A percentile compares a stretch with the other conserved stretches of the same genome.
Evolutionary conservation across 179 eudicot genomes (phyloP).

Genomic region (Pouteria campechiana): DNA sequence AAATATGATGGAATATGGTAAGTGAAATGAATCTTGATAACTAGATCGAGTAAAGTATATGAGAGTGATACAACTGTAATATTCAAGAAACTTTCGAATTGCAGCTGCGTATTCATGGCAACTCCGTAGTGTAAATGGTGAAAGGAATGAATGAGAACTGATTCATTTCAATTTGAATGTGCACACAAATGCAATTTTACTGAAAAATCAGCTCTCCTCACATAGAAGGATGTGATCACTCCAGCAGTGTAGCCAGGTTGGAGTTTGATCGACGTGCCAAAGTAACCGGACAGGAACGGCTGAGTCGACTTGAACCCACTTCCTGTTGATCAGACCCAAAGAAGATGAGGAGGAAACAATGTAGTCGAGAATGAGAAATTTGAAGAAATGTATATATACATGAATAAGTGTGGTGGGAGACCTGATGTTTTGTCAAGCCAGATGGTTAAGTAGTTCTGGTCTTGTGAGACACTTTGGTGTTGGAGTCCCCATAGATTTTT

Average conservation of each 20-base stretch:
- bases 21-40: background rate
- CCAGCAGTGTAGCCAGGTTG: slow-evolving; percentile 93
- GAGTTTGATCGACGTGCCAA: slow-evolving; percentile 60
- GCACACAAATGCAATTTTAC: too few relatives aligned
- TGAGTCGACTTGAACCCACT: slow-evolving; percentile 72
- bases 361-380: background rate
- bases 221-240: slow-evolving; percentile 74
- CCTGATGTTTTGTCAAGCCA: slow-evolving; percentile 65
- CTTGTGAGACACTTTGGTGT: slow-evolving; percentile 45
- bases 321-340: slow-evolving; percentile 24
- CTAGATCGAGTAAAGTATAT: too few relatives aligned
- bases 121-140: too few relatives aligned
- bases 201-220: too few relatives aligned
- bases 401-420: slow-evolving; percentile 4
- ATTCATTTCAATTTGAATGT: background rate
- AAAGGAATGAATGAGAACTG: slow-evolving; percentile 1
- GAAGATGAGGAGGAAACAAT: background rate
- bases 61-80: too few relatives aligned
- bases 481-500: slow-evolving; percentile 71
- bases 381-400: too few relatives aligned
- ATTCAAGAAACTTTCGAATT: too few relatives aligned
- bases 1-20: background rate
- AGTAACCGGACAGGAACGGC: slow-evolving; percentile 61
- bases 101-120: too few relatives aligned
- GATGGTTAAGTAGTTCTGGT: slow-evolving; percentile 29